Base-by-base conservation (phyloP, 371 early-diverging fungal species). In the Mortierella sp. region DNA sequence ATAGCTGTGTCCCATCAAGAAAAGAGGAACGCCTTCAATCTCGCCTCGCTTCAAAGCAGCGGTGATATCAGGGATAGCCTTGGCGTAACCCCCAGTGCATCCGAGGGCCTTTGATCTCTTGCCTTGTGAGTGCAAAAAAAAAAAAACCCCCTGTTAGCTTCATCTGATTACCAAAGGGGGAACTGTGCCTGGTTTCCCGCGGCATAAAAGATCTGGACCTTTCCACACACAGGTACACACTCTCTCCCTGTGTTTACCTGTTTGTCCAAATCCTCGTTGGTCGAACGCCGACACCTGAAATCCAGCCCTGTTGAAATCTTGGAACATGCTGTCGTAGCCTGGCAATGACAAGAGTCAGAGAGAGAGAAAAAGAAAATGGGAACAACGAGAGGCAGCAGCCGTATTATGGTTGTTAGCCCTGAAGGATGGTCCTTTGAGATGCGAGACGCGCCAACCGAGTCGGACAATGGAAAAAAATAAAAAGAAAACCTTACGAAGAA, bases 1-100 rank as follows among this genome's bases (percentile, higher is more conserved):
- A 83, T 87, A 88, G 46, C 86, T 85, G 54, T 90, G 90, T 6
- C 90, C 91, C 80, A 89, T 84, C 16, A 91, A 58, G 52, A 90
- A 83, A 30, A 86, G 71, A 6, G 90, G 89, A 6, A 82, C 42
- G 24, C 79, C 81, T 18, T 78, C 59, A 16, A 79, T 57, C 45
- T 87, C 71, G 9, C 63, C 61, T 2, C 81, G 79, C 26, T 81
- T 26, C 19, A 90, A 52, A 26, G 86, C 83, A n/a, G 82, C 76
- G 54, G 88, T 85, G 43, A 90, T 84, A 55, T 90, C 89, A n/a
- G 67, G 71, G 26, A 72, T 66, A 12, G 67, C 71, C 50, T 67
- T 58, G 16, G 14, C 60, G 67, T 86, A 87, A 69, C 89, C 88
- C 47, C 86, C 83, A 54, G 84, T 81, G 52, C 73, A 66, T 5